Evolutionary conservation across 768 basidiomycete genomes (phyloP).

Genomic region (Favolaschia claudopus): DNA sequence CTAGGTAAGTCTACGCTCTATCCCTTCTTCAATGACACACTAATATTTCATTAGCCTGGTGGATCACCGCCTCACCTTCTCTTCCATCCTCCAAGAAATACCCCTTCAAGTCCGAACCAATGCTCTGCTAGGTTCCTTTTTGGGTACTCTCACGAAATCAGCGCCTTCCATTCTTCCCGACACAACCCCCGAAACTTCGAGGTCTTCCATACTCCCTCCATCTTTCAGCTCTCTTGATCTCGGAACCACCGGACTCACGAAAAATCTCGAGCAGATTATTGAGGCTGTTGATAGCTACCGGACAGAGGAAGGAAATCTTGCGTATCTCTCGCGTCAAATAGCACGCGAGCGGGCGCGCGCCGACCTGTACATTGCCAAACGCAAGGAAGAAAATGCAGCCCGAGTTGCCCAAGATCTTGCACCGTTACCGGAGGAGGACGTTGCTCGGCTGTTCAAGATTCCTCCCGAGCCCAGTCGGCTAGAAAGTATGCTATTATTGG

Average conservation of each 20-base stretch:
- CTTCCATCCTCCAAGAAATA: conserved; percentile 85
- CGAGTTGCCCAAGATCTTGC: conserved; percentile 84
- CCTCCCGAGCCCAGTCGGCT: conserved; percentile 88
- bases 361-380: conserved; percentile 81
- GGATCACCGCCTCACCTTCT: conserved; percentile 83
- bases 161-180: conserved; percentile 46
- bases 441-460: conserved; percentile 85
- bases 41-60: conserved; percentile 63
- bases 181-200: conserved; percentile 46
- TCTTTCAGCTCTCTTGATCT: conserved; percentile 77
- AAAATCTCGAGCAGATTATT: conserved; percentile 83
- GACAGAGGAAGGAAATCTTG: conserved; percentile 92
- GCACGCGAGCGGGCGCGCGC: conserved; percentile 83
- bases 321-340: conserved; percentile 88
- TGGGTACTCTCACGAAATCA: conserved; percentile 66
- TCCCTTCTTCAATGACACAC: conserved; percentile 17
- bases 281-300: conserved; percentile 87
- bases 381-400: conserved; percentile 86
- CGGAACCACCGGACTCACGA: conserved; percentile 71
- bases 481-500: conserved; percentile 85
- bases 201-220: conserved; percentile 55
- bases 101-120: conserved; percentile 87
- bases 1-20: conserved; percentile 63
- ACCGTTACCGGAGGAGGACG: conserved; percentile 89
- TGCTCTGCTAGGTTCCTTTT: conserved; percentile 79